These are phyloP conservation scores for Paratrypanosoma confusum DNA, from an alignment of 208 protist species.

Conservation along the genomic window DNA sequence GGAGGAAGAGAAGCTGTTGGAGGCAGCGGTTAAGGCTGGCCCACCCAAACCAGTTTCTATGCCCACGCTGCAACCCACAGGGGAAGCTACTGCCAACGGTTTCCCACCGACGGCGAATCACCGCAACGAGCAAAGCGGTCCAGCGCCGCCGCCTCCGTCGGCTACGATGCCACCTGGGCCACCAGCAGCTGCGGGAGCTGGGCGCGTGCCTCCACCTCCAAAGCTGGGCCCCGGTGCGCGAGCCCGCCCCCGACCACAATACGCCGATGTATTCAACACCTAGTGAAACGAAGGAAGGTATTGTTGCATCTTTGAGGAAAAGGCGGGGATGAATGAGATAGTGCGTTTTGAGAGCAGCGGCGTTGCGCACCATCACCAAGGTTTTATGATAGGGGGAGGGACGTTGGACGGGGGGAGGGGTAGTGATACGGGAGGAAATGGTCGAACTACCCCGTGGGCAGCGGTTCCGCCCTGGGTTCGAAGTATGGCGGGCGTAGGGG, in stretches of 20 bases:
- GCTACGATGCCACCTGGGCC: background rate
- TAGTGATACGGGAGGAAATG: too few relatives aligned
- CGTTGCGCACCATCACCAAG: too few relatives aligned
- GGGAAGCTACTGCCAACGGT: background rate
- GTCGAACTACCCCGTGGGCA: too few relatives aligned
- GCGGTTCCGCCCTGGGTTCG: too few relatives aligned
- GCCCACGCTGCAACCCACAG: slow-evolving; percentile 5
- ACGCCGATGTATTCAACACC: slow-evolving; percentile 73
- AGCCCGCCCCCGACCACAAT: slow-evolving; percentile 36
- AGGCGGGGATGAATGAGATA: slow-evolving; percentile 7
- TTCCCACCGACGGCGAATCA: background rate
- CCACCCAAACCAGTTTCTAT: slow-evolving; percentile 34
- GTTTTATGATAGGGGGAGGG: too few relatives aligned
- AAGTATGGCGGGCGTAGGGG: too few relatives aligned
- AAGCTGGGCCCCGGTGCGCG: slow-evolving; percentile 6
- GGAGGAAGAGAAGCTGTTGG: slow-evolving; percentile 68
- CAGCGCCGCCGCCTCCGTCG: slow-evolving; percentile 2
- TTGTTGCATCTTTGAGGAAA: background rate
- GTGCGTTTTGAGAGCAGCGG: too few relatives aligned
- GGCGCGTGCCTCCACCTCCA: slow-evolving; percentile 4
- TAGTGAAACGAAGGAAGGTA: background rate
- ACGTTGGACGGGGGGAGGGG: too few relatives aligned
- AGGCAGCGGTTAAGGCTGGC: slow-evolving; percentile 43
- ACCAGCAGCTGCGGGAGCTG: slow-evolving; percentile 10
- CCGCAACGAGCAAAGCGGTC: background rate